Percentiles rank a stretch among this genome's conserved stretches.
phyloP scores from a whole-genome alignment of 352 stramenopile genomes.

The Pythium oligandrum region DNA sequence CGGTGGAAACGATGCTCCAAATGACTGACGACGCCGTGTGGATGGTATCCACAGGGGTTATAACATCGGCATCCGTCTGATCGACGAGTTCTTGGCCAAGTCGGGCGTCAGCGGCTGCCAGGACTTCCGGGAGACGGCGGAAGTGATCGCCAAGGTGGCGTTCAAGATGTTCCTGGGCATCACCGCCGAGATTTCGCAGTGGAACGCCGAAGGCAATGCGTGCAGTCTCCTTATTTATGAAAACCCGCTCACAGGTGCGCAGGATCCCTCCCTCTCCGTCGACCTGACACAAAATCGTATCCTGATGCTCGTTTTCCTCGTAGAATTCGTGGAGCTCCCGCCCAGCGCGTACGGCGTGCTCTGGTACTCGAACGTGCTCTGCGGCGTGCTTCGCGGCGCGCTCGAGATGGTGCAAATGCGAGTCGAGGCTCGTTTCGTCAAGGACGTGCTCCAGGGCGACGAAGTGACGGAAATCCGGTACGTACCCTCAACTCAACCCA shows the following conservation, averaged over 20 bases:
- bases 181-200: slow-evolving; percentile 87
- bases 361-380: slow-evolving; percentile 97
- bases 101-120: slow-evolving; percentile 73
- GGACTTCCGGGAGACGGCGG: slow-evolving; percentile 92
- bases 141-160: slow-evolving; percentile 94
- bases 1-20: background rate
- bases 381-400: slow-evolving; percentile 92
- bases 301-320: background rate
- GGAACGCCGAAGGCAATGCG: slow-evolving; percentile 79
- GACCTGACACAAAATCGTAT: too few species aligned
- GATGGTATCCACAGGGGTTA: slow-evolving; percentile 69
- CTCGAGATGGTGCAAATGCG: slow-evolving; percentile 95
- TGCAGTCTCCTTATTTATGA: slow-evolving; percentile 95
- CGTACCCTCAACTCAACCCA: background rate
- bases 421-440: slow-evolving; percentile 79
- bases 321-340: slow-evolving; percentile 89
- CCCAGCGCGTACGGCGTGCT: slow-evolving; percentile 85
- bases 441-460: slow-evolving; percentile 81
- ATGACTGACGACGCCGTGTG: background rate
- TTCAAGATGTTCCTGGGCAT: slow-evolving; percentile 99
- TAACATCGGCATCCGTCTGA: slow-evolving; percentile 95
- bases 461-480: slow-evolving; percentile 84
- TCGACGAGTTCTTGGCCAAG: slow-evolving; percentile 98
- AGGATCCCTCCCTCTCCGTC: too few species aligned
- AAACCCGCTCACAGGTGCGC: slow-evolving; percentile 89